Percentiles rank a stretch among this genome's conserved stretches.
Conservation (phyloP, 148 eudicot genomes). For the Rhododendron williamsianum region DNA sequence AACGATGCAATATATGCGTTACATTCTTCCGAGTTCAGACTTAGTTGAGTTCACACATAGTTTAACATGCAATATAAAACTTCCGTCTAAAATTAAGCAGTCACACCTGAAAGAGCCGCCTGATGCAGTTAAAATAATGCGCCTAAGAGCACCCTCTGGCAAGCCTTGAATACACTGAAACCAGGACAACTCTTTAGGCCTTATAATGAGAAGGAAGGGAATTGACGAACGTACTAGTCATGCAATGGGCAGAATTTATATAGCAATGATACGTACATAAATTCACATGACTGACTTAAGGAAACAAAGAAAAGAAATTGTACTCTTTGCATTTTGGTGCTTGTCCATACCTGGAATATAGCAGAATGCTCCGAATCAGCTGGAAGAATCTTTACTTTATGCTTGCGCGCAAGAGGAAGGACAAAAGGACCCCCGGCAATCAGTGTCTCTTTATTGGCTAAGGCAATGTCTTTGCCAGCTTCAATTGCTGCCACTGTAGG, state of each 20-base stretch:
- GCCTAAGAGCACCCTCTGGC: slow-evolving; percentile 95
- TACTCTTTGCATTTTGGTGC: background rate
- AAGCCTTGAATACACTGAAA: slow-evolving; percentile 96
- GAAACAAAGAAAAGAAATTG: background rate
- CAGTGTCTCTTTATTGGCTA: slow-evolving; percentile 97
- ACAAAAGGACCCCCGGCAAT: slow-evolving; percentile 99
- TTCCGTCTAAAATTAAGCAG: slow-evolving; percentile 1
- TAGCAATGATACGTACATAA: background rate
- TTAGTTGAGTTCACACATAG: background rate
- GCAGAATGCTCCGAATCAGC: slow-evolving; percentile 99
- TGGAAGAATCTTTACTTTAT: slow-evolving; percentile 98
- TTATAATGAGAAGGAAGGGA: slow-evolving; percentile 5
- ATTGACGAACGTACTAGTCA: background rate
- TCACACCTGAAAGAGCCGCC: slow-evolving; percentile 96
- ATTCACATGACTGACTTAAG: background rate
- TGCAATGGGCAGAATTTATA: background rate
- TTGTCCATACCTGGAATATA: slow-evolving; percentile 73
- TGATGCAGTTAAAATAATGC: slow-evolving; percentile 90
- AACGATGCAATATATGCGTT: background rate
- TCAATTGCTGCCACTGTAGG: slow-evolving; percentile 99
- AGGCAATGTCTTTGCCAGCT: slow-evolving; percentile 93
- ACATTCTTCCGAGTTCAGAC: background rate
- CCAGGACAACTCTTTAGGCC: slow-evolving; percentile 22
- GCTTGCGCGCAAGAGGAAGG: slow-evolving; percentile 95
- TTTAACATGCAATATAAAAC: background rate